Evolutionary conservation across 176 grass and related monocot genomes (phyloP), one percentile per base, ranked within the genome.

Genomic region (Bromus sterilis): DNA sequence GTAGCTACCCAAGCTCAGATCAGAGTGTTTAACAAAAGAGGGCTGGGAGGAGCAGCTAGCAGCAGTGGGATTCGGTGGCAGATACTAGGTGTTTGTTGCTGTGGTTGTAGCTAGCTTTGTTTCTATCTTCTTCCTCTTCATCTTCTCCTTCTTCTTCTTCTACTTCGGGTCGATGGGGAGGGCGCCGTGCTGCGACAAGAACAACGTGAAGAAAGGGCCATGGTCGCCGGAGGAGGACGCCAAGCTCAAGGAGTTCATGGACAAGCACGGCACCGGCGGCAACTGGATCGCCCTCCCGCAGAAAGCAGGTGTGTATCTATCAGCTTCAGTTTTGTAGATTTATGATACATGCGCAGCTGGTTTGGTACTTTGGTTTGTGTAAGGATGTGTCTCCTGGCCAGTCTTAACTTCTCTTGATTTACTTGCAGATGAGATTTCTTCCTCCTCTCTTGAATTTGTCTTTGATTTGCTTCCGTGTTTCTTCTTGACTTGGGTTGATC

Each of bases 241-340:
- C 51, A 91, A 91, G 82, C 95, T 98, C 63, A 98, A 94, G 69
- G 90, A 93, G 76, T 98, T 94, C 86, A 94, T 98, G 15, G 95
- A 94, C 64, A 98, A 92, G 83, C 87, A 89, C 46, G 95, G 95
- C 42, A 94, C 92, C 31, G 95, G 90, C 56, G 95, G 95, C 15
- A 98, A 98, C 85, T 98, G 95, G 95, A 98, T 98, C 57, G 84
- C 92, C 35, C 92, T 98, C 37, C 95, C 95, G 72, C 95, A 98
- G 28, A 98, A 93, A 89, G 92, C 95, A 79, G 95, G 95, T 71
- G 7, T 4, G 10, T 14, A 13, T 60, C 23, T 92, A 78, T n/a
- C 33, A 37, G 36, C 24, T 44, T 18, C 7, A 5, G 25, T 7
- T 41, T 71, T 26, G 12, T 14, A 56, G 73, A 56, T 29, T 8